Base-by-base conservation (phyloP, 2,329 filamentous ascomycete species). In the Sphaerulina populicola region DNA sequence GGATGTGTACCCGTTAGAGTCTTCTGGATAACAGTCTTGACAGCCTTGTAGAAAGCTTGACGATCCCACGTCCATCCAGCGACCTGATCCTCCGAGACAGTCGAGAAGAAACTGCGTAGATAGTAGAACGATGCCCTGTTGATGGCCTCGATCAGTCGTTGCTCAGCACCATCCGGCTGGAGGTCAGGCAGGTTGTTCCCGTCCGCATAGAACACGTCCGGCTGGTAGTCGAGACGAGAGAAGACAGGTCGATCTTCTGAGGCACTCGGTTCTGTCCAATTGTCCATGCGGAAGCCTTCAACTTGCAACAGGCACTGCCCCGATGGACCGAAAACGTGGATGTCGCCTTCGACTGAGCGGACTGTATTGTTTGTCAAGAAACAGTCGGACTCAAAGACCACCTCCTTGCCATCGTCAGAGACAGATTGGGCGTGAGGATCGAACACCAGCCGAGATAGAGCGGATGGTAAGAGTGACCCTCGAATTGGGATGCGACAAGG, bases 401-500 rank as follows among this genome's bases (percentile, higher is more conserved):
- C 49, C 4, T 53, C 31, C 21, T 35, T 44, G 44, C 57, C 62
- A 53, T 68, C 65, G 7, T 55, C 52, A 1, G 68, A 36, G 15
- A 57, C 6, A 15, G 33, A 36, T 12, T 27, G 40, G 6, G 52
- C 49, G 21, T 54, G 52, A 35, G 55, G 55, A 43, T 55, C 44
- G 42, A 57, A 53, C 6, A 51, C 49, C 7, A 57, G 47, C 8
- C 55, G 55, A 18, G 52, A 51, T 15, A 55, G 14, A 47, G 52
- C 53, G 15, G 55, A 52, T 18, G 55, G 55, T 29, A 57, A 35
- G 35, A 52, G 50, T 36, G 55, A 55, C 5, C 52, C 55, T 37
- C 50, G 53, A n/a, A 57, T 53, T 12, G 52, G 52, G 18, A 55
- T 55, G 18, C 55, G 52, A n/a, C 52, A 47, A 42, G 56, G 68